Conservation (phyloP, 164 flowering plant genomes). For the Magnolia sinica region DNA sequence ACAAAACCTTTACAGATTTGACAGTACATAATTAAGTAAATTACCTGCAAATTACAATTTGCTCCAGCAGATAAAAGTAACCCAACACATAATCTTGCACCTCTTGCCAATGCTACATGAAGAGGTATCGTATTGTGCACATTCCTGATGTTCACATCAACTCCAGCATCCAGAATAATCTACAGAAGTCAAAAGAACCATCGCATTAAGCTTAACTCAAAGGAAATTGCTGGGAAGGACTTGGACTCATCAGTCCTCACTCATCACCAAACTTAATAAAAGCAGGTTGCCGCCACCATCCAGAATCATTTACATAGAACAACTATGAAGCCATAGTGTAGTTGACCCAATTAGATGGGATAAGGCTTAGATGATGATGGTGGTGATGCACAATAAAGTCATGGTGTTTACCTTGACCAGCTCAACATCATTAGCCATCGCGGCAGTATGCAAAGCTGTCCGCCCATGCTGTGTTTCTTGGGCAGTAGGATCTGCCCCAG, state of each 20-base stretch:
- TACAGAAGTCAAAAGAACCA: conserved; percentile 19
- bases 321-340: not conserved
- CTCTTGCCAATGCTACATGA: conserved; percentile 96
- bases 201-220: conserved; percentile 2
- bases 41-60: conserved; percentile 84
- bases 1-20: too few relatives aligned
- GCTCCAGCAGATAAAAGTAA: conserved; percentile 88
- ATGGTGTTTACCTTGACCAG: conserved; percentile 65
- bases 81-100: conserved; percentile 87
- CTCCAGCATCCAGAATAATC: conserved; percentile 93
- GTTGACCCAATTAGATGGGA: too few relatives aligned
- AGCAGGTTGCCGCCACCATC: not conserved
- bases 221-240: not conserved
- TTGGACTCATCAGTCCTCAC: not conserved
- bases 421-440: conserved; percentile 90
- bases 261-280: not conserved
- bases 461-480: conserved; percentile 78
- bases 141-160: conserved; percentile 87
- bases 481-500: conserved; percentile 91
- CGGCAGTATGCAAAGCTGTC: conserved; percentile 90
- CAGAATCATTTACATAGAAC: not conserved
- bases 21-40: not conserved
- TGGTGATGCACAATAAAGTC: not conserved
- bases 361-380: not conserved
- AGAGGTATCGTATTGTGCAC: conserved; percentile 83